Percentiles rank a stretch among this genome's conserved stretches.
Conservation (phyloP, 2,329 filamentous ascomycete genomes). For the Bipolaris cookei region DNA sequence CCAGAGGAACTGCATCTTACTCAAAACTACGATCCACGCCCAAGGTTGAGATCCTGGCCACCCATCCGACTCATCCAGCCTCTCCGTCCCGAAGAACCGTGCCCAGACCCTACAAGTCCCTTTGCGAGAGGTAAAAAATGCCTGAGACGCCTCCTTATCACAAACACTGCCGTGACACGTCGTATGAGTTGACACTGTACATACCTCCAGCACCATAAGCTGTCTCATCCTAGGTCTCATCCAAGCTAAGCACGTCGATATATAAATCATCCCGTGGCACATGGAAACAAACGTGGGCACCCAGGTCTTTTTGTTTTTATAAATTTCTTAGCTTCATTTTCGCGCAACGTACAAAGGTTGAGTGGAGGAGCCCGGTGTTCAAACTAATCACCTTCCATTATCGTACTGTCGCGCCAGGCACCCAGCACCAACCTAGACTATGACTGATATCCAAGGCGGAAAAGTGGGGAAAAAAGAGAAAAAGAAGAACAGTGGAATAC, state of each 20-base stretch:
- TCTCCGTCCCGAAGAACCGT: background rate
- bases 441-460: constrained; percentile 7
- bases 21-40: constrained; percentile 1
- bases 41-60: background rate
- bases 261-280: background rate
- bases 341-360: background rate
- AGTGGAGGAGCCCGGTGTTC: constrained; percentile 2
- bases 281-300: background rate
- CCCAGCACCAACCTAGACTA: constrained; percentile 8
- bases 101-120: background rate
- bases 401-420: constrained; percentile 14
- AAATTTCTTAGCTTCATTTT: background rate
- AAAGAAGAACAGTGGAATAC: background rate
- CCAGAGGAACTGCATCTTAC: background rate
- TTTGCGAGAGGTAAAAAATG: background rate
- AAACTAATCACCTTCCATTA: constrained; percentile 16
- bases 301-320: background rate
- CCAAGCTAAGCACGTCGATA: background rate
- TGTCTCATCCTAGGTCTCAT: background rate
- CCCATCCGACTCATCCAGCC: background rate
- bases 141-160: background rate
- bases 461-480: constrained; percentile 1
- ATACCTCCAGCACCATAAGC: background rate
- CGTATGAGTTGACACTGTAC: background rate
- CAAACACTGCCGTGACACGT: background rate